Conservation (phyloP, 1,284 basidiomycete genomes). For the Cutaneotrichosporon spelunceum region DNA sequence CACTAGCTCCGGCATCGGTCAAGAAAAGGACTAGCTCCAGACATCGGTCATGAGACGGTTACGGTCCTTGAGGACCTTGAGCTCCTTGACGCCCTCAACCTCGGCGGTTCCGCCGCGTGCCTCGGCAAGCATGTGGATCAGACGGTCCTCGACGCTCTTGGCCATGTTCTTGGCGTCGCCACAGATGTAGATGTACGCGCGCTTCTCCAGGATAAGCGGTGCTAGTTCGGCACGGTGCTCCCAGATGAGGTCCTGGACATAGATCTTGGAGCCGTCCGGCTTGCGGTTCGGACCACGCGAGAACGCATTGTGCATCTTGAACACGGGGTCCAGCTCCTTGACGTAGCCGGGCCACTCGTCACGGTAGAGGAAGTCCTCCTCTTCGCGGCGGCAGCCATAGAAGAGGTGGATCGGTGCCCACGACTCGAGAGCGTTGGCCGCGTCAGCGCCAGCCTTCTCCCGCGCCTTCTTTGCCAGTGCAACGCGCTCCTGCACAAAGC, state of each 20-base stretch:
- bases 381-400: constrained; percentile 86
- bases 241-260: constrained; percentile 96
- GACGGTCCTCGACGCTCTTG: constrained; percentile 84
- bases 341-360: constrained; percentile 91
- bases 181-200: constrained; percentile 92
- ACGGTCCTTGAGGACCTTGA: constrained; percentile 90
- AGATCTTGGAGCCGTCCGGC: constrained; percentile 86
- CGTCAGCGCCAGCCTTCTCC: constrained; percentile 84
- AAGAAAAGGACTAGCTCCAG: constrained; percentile 36
- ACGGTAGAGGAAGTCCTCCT: constrained; percentile 87
- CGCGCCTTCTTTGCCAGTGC: constrained; percentile 87
- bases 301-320: constrained; percentile 81
- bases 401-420: constrained; percentile 94
- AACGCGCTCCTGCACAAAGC: constrained; percentile 95
- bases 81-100: constrained; percentile 81
- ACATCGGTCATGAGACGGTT: constrained; percentile 49
- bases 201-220: constrained; percentile 83
- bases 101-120: constrained; percentile 82
- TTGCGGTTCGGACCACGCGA: constrained; percentile 76
- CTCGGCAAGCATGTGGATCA: constrained; percentile 83
- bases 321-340: constrained; percentile 83
- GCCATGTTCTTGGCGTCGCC: constrained; percentile 97
- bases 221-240: constrained; percentile 75
- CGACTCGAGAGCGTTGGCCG: constrained; percentile 78
- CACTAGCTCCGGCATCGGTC: background rate